Evolutionary conservation across 2,329 filamentous ascomycete species (phyloP), one percentile per base, ranked within the genome.

Genomic region (Pestalotiopsis sp.): DNA sequence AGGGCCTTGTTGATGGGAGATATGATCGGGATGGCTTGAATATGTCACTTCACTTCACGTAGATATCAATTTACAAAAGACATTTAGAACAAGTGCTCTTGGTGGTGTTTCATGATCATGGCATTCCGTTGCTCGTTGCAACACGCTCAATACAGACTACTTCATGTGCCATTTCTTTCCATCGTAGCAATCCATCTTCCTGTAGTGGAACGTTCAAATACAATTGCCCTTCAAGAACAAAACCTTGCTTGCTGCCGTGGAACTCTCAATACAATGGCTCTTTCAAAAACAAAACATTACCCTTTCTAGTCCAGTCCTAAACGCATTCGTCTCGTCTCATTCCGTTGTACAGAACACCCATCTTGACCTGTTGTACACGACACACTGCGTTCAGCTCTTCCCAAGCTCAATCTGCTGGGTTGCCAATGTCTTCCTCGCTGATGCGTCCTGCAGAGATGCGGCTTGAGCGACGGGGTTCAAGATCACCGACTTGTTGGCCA

Each of bases 1-100:
- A 92, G 95, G 79, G 88, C 90, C 68, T 79, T 93, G 68, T 79
- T 97, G 74, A 88, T 96, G 82, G 94, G 94, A 1, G 88, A 93
- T 70, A 79, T 89, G 82, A 82, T 89, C 64, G 82, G 80, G 1
- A 36, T 38, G 36, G 27, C 59, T 39, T 62, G 36, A 36, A 36
- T 20, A 7, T 11, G 2, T 39, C 9, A 61, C 59, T 52, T 11
- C 45, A 52, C 25, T 52, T 52, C 45, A 23, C 25, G 25, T n/a
- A n/a, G n/a, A 13, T 20, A 11, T 20, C 12, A 6, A 62, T 12
- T 14, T 20, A 62, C 27, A 62, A 17, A 62, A 59, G 23, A n/a
- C 14, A 59, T 23, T 9, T 52, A 36, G 7, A 36, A 9, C 7
- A 36, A 7, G 9, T 36, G 7, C 31, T 36, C 7, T 9, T 36